Evolutionary conservation across 768 basidiomycete genomes (phyloP).

Genomic region (Leccinum longicurvipes): DNA sequence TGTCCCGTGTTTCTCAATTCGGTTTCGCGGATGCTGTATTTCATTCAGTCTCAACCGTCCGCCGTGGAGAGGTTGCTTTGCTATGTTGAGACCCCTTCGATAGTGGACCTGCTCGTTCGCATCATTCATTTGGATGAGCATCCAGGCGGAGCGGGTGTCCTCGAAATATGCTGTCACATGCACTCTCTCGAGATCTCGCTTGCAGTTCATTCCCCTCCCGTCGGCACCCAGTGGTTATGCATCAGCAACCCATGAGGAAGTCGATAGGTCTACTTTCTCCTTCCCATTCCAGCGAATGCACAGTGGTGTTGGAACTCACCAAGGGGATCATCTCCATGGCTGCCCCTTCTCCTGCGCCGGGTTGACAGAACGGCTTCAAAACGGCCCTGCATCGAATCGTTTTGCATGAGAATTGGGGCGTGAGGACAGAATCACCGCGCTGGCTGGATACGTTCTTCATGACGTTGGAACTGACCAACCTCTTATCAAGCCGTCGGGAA

Average conservation of each 20-base stretch:
- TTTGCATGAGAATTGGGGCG: slow-evolving; percentile 88
- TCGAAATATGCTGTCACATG: slow-evolving; percentile 66
- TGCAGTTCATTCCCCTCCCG: slow-evolving; percentile 26
- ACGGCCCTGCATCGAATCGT: slow-evolving; percentile 74
- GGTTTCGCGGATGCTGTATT: slow-evolving; percentile 76
- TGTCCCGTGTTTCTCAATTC: slow-evolving; percentile 9
- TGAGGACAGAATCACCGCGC: slow-evolving; percentile 61
- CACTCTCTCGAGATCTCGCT: slow-evolving; percentile 30
- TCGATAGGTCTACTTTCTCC: slow-evolving; percentile 85
- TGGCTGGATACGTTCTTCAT: slow-evolving; percentile 74
- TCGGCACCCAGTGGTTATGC: slow-evolving; percentile 76
- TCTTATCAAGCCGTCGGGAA: slow-evolving; percentile 16
- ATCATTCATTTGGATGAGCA: slow-evolving; percentile 89
- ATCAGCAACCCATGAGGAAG: slow-evolving; percentile 71
- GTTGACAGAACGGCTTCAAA: slow-evolving; percentile 65
- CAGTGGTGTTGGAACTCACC: slow-evolving; percentile 84
- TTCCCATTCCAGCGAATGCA: slow-evolving; percentile 72
- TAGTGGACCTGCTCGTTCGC: slow-evolving; percentile 88
- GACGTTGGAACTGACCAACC: slow-evolving; percentile 42
- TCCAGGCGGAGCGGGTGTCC: slow-evolving; percentile 74
- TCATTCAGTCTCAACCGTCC: slow-evolving; percentile 79
- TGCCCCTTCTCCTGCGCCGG: slow-evolving; percentile 77
- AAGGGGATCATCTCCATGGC: slow-evolving; percentile 95
- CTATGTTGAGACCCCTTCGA: slow-evolving; percentile 85
- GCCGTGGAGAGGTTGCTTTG: slow-evolving; percentile 78